Base-by-base conservation (phyloP, 306 rosid genomes). In the Neltuma alba region DNA sequence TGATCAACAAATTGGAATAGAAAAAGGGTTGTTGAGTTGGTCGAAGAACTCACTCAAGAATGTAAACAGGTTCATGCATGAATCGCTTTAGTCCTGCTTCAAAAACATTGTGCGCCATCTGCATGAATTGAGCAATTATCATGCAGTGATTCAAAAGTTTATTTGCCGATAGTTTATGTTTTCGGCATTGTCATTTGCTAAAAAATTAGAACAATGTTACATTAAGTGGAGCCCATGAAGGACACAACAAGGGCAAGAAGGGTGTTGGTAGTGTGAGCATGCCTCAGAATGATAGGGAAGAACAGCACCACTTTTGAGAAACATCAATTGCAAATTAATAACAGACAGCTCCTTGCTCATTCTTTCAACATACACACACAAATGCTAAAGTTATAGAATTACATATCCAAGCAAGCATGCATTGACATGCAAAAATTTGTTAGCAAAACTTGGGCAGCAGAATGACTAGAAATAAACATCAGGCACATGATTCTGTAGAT, bases 71-170 rank as follows among this genome's bases (percentile, higher is more conserved):
- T 79, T 92, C 98, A 8, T 91, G 92, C 97, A 95, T 95, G 58
- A 95, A 95, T 63, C 89, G 90, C 72, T 92, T 95, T 82, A 95
- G 71, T 78, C 99, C 99, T 28, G 92, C 97, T 87, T 95, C 99
- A 81, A 91, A 95, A 84, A 95, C 87, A 83, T 92, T 94, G 82
- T 92, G 97, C 41, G 99, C 98, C 90, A 95, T 88, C 99, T 94
- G 97, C 97, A 87, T 36, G 28, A 71, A 85, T 38, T 80, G 66
- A 48, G 83, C 48, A 77, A 64, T 20, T 25, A 68, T 34, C 10
- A 64, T 30, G 48, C 41, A 30, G 28, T 11, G 36, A 30, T 63
- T 64, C 72, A 50, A 18, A 18, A 27, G 44, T 47, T 75, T 74
- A 77, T 69, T 80, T 69, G 62, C 68, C 52, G 44, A 47, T 48